These are phyloP conservation scores for Patellifolia procumbens DNA, from an alignment of 179 eudicot species.

Conservation along the genomic window DNA sequence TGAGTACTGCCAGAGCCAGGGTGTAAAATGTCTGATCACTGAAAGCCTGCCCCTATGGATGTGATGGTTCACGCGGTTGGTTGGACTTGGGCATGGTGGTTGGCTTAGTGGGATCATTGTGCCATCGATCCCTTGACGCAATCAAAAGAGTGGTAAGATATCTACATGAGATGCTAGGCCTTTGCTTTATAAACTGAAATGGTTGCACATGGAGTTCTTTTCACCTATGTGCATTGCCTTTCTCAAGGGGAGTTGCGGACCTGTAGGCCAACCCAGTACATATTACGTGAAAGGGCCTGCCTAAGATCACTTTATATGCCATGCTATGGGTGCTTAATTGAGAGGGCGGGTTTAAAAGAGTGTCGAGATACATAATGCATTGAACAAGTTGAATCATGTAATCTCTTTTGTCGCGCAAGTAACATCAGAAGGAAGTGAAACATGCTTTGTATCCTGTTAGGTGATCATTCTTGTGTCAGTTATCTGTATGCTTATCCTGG, in stretches of 20 bases:
- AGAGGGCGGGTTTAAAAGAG: too few species aligned
- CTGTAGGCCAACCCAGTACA: background rate
- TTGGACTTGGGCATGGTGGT: slow-evolving; percentile 2
- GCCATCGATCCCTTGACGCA: background rate
- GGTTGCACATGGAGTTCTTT: background rate
- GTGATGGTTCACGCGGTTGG: too few species aligned
- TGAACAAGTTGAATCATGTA: background rate
- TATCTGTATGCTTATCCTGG: background rate
- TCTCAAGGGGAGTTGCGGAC: background rate
- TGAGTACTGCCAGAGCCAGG: too few species aligned
- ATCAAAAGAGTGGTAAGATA: background rate
- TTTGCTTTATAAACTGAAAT: background rate
- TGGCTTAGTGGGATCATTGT: background rate
- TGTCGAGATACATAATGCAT: background rate
- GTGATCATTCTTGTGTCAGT: background rate
- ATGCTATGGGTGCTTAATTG: too few species aligned
- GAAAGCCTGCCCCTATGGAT: too few species aligned
- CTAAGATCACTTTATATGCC: too few species aligned
- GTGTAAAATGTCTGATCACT: too few species aligned
- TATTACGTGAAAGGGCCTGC: too few species aligned
- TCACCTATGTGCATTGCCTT: slow-evolving; percentile 1
- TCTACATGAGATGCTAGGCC: background rate
- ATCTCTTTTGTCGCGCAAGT: background rate
- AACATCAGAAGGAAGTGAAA: too few species aligned
- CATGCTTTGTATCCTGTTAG: background rate